Percentiles rank a stretch among this genome's conserved stretches.
Evolutionary conservation across 1,284 basidiomycete genomes (phyloP).

Genomic region (Trametes sp.): DNA sequence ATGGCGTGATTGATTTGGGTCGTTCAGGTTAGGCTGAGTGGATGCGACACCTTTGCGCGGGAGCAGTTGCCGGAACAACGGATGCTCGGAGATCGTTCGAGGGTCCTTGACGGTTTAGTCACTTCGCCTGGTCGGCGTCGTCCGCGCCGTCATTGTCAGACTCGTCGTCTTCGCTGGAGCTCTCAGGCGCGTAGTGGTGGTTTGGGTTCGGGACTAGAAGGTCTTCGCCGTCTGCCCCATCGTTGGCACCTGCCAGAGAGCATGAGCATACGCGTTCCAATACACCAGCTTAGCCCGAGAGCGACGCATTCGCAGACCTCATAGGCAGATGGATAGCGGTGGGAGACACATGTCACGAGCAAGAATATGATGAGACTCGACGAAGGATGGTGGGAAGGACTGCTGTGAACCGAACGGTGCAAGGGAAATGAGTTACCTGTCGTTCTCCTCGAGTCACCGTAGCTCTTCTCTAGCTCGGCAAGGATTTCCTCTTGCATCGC

Average conservation of each 20-base stretch:
- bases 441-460: constrained; percentile 57
- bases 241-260: background rate
- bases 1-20: constrained; percentile 2
- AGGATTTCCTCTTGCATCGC: constrained; percentile 79
- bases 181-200: constrained; percentile 41
- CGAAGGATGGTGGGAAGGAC: background rate
- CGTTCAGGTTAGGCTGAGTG: background rate
- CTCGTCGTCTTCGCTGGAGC: constrained; percentile 24
- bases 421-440: constrained; percentile 49
- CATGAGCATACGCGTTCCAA: background rate
- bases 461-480: constrained; percentile 73
- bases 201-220: constrained; percentile 67
- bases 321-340: too few species aligned
- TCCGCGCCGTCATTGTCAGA: constrained; percentile 11
- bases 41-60: background rate
- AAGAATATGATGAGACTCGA: background rate
- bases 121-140: background rate
- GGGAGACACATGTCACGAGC: background rate
- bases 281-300: background rate
- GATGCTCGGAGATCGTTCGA: constrained; percentile 13
- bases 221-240: constrained; percentile 51
- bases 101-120: background rate
- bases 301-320: background rate
- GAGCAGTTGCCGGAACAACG: constrained; percentile 15
- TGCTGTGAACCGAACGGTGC: background rate